A percentile compares a stretch with the other conserved stretches of the same genome.
phyloP scores from a whole-genome alignment of 2,329 filamentous ascomycete species.

The Xylaria sp. region DNA sequence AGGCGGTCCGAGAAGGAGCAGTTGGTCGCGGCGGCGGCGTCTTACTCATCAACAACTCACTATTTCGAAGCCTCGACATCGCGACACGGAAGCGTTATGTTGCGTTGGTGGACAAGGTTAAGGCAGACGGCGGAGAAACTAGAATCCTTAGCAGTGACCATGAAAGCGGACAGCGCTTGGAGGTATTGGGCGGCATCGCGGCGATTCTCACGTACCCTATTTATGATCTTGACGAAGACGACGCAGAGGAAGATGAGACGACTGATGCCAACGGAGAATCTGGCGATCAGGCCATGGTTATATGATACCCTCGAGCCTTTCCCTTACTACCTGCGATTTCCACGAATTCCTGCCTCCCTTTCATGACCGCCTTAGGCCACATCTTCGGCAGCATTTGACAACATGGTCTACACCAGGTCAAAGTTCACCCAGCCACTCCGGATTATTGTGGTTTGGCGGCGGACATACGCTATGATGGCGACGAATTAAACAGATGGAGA shows the following conservation, averaged over 20 bases:
- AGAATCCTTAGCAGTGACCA: constrained; percentile 88
- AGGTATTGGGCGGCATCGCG: constrained; percentile 79
- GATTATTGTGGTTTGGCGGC: background rate
- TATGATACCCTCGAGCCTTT: constrained; percentile 19
- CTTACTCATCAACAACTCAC: constrained; percentile 76
- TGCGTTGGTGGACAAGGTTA: constrained; percentile 79
- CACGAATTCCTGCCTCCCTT: background rate
- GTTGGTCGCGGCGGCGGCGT: constrained; percentile 82
- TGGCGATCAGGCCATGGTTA: constrained; percentile 26
- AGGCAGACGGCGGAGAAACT: constrained; percentile 78
- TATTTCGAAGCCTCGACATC: constrained; percentile 81
- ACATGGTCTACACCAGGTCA: background rate
- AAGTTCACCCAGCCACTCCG: background rate
- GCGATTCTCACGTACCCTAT: constrained; percentile 88
- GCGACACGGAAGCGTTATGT: constrained; percentile 75
- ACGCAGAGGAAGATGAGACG: constrained; percentile 34
- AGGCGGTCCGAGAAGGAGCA: constrained; percentile 78
- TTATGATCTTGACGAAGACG: constrained; percentile 66
- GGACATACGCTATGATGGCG: background rate
- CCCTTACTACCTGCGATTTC: background rate
- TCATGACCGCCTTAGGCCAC: background rate
- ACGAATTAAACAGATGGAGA: background rate
- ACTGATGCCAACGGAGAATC: constrained; percentile 28
- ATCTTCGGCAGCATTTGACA: background rate
- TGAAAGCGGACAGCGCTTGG: constrained; percentile 82